A percentile compares a stretch with the other conserved stretches of the same genome.
phyloP scores from a whole-genome alignment of 2,329 filamentous ascomycete genomes.

The Fusarium sp. region DNA sequence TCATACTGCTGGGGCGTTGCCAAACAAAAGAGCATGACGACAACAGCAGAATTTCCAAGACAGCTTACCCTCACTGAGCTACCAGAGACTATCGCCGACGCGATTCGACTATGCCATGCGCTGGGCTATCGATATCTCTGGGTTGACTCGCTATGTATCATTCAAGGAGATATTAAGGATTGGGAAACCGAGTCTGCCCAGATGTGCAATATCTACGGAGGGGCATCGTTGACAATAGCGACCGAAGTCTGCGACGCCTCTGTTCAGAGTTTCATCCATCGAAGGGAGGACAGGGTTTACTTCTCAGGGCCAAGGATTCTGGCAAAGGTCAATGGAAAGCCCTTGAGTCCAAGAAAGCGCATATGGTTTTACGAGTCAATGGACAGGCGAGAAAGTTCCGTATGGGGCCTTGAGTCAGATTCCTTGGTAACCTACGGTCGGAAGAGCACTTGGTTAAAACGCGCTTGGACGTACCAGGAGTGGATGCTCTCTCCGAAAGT shows the following conservation, averaged over 20 bases:
- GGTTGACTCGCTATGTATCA: background rate
- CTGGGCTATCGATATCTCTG: background rate
- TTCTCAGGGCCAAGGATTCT: background rate
- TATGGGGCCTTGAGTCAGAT: background rate
- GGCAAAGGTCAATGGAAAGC: fast-evolving
- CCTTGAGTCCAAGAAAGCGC: background rate
- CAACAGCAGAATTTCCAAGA: background rate
- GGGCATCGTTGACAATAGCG: background rate
- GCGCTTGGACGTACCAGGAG: background rate
- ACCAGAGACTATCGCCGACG: background rate
- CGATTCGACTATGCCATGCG: background rate
- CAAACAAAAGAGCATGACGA: background rate
- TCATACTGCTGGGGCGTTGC: background rate
- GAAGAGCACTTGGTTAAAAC: background rate
- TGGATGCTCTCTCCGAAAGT: background rate
- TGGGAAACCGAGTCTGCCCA: background rate
- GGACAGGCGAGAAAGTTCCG: background rate
- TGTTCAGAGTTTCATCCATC: background rate
- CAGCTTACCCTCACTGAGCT: background rate
- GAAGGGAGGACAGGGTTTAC: background rate
- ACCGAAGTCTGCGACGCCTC: background rate
- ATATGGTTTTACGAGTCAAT: background rate
- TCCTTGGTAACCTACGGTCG: background rate
- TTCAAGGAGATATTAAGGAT: background rate
- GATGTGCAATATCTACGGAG: background rate